These are phyloP conservation scores for Sporisorium scitamineum DNA, from an alignment of 1,284 basidiomycete species.

Conservation along the genomic window DNA sequence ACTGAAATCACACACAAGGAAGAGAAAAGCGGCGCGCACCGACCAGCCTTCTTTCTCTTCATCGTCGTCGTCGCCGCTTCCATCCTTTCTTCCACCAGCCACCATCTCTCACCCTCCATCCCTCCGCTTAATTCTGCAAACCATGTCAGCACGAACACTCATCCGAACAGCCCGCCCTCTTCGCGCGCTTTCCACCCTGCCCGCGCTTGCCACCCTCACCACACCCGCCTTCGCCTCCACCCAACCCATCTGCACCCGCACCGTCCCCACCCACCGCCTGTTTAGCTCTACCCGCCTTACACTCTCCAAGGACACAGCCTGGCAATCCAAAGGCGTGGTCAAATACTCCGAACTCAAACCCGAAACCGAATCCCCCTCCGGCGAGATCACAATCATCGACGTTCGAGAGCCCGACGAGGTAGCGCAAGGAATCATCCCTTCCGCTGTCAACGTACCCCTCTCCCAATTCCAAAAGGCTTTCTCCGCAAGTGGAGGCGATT, in stretches of 20 bases:
- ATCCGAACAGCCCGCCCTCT: conserved; percentile 1
- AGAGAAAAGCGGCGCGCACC: conserved; percentile 1
- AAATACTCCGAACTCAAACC: conserved; percentile 87
- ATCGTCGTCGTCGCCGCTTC: neutral
- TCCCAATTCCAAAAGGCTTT: conserved; percentile 81
- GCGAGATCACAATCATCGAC: conserved; percentile 73
- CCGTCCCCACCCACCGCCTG: neutral
- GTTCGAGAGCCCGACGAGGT: conserved; percentile 95
- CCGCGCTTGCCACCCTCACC: neutral
- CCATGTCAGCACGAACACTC: conserved; percentile 16
- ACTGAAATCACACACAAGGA: neutral
- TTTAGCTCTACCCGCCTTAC: conserved; percentile 7
- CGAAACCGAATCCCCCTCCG: conserved; percentile 81
- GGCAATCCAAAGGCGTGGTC: conserved; percentile 70
- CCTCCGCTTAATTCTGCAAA: too few species aligned
- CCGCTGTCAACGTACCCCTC: conserved; percentile 91
- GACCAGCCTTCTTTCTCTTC: neutral
- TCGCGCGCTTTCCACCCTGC: neutral
- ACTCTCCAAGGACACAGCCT: conserved; percentile 44
- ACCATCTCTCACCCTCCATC: neutral
- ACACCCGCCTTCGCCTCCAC: neutral
- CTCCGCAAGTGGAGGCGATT: conserved; percentile 70
- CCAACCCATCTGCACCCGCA: neutral
- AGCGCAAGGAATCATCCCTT: conserved; percentile 92
- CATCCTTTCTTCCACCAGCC: neutral